Percentiles rank a stretch among this genome's conserved stretches.
phyloP scores from a whole-genome alignment of 768 basidiomycete species.

The Boletus patriciae region DNA sequence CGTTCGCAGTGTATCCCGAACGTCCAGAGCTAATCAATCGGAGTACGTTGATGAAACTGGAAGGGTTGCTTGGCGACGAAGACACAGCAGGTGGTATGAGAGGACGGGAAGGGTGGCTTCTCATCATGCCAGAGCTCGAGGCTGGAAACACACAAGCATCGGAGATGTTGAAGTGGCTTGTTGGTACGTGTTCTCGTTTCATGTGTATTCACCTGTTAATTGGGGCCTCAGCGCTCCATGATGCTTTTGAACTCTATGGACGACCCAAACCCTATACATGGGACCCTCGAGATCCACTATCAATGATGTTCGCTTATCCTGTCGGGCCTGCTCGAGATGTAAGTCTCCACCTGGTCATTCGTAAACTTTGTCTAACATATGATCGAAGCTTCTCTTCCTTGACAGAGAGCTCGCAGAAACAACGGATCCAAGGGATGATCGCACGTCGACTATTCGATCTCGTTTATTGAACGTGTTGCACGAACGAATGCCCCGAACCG shows the following conservation, averaged over 20 bases:
- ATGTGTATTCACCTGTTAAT: conserved; percentile 6
- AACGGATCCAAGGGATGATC: conserved; percentile 75
- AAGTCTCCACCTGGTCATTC: conserved; percentile 32
- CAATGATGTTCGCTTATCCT: conserved; percentile 94
- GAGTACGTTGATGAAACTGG: conserved; percentile 90
- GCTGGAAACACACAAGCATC: conserved; percentile 58
- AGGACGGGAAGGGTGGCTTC: conserved; percentile 76
- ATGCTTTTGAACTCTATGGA: conserved; percentile 86
- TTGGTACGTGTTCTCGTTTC: conserved; percentile 52
- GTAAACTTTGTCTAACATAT: conserved; percentile 15
- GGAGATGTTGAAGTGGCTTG: conserved; percentile 90
- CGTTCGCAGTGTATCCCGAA: conserved; percentile 94
- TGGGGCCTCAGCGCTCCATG: conserved; percentile 63
- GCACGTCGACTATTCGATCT: conserved; percentile 67
- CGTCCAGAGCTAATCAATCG: conserved; percentile 86
- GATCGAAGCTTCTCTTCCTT: conserved; percentile 73
- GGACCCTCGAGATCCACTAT: conserved; percentile 80
- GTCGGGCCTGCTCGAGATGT: conserved; percentile 83
- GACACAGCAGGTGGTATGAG: conserved; percentile 66
- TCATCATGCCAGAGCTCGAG: conserved; percentile 89
- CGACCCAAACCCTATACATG: conserved; percentile 83
- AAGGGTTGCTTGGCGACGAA: conserved; percentile 81
- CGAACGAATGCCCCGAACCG: conserved; percentile 57
- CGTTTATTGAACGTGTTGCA: conserved; percentile 60
- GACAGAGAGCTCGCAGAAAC: conserved; percentile 78